phyloP scores from a whole-genome alignment of 164 flowering plant genomes.

The Vitis amurensis region DNA sequence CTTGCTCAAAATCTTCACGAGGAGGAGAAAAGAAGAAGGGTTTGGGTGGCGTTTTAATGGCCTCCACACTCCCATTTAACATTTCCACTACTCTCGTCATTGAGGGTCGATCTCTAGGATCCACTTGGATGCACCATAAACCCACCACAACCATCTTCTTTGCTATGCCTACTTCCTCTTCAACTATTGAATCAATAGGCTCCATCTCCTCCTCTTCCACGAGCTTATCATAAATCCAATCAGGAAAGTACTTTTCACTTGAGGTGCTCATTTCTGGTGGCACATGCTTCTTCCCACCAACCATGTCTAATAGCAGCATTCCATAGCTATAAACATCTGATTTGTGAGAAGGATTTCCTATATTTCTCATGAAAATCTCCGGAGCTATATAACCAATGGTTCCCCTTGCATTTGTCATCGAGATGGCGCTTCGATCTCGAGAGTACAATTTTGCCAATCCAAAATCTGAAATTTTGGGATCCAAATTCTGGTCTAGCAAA shows the following conservation, averaged over 20 bases:
- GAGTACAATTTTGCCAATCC: constrained; percentile 24
- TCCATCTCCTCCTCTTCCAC: constrained; percentile 4
- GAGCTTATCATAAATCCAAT: constrained; percentile 15
- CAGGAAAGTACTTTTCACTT: constrained; percentile 8
- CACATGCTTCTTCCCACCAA: constrained; percentile 10
- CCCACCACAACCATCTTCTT: constrained; percentile 23
- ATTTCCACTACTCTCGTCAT: constrained; percentile 18
- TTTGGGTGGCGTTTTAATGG: constrained; percentile 16
- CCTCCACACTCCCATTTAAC: constrained; percentile 16
- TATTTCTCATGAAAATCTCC: constrained; percentile 12
- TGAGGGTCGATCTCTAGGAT: constrained; percentile 13
- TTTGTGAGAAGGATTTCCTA: constrained; percentile 10
- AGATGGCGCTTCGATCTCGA: background rate
- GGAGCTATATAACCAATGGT: constrained; percentile 28
- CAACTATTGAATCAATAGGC: background rate
- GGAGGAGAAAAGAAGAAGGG: constrained; percentile 7
- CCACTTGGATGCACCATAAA: constrained; percentile 3
- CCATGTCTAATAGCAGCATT: constrained; percentile 23
- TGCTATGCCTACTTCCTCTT: constrained; percentile 8
- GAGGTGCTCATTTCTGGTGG: background rate
- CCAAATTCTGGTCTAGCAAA: constrained; percentile 19
- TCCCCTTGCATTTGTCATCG: constrained; percentile 11
- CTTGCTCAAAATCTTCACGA: background rate
- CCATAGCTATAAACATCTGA: constrained; percentile 18
- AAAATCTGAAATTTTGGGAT: constrained; percentile 30